Conservation (phyloP, 441 rosid genomes). For the Melastoma candidum region DNA sequence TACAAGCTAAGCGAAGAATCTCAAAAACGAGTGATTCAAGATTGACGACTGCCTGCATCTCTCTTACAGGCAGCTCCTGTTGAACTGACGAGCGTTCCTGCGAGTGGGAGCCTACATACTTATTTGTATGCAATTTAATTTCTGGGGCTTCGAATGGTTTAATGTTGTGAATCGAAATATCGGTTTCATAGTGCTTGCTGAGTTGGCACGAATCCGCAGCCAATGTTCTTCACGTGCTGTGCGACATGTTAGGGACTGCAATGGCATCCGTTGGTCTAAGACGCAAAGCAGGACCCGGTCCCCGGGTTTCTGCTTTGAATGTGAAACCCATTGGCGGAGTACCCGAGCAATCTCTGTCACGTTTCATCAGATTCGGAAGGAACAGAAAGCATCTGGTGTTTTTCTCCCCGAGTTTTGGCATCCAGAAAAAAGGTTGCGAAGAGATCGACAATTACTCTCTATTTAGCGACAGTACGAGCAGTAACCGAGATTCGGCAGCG, state of each 20-base stretch:
- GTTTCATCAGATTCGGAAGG: slow-evolving; percentile 8
- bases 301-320: slow-evolving; percentile 16
- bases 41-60: slow-evolving; percentile 58
- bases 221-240: slow-evolving; percentile 93
- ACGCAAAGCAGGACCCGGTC: slow-evolving; percentile 20
- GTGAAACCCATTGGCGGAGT: slow-evolving; percentile 25
- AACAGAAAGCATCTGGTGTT: slow-evolving; percentile 36
- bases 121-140: slow-evolving; percentile 69
- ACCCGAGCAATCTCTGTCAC: slow-evolving; percentile 7
- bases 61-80: slow-evolving; percentile 49
- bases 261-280: slow-evolving; percentile 30
- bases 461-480: slow-evolving; percentile 11
- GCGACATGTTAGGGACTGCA: slow-evolving; percentile 43
- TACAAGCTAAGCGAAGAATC: slow-evolving; percentile 69
- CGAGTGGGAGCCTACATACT: slow-evolving; percentile 80
- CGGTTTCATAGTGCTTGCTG: neutral
- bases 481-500: slow-evolving; percentile 12
- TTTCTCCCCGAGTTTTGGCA: slow-evolving; percentile 54
- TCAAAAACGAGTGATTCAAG: slow-evolving; percentile 86
- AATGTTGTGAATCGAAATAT: neutral
- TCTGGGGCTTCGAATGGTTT: neutral
- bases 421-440: slow-evolving; percentile 43
- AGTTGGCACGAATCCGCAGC: neutral
- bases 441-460: slow-evolving; percentile 61
- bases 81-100: slow-evolving; percentile 59